These are phyloP conservation scores for Moesziomyces globuligerus DNA, from an alignment of 1,284 basidiomycete genomes.

Conservation along the genomic window DNA sequence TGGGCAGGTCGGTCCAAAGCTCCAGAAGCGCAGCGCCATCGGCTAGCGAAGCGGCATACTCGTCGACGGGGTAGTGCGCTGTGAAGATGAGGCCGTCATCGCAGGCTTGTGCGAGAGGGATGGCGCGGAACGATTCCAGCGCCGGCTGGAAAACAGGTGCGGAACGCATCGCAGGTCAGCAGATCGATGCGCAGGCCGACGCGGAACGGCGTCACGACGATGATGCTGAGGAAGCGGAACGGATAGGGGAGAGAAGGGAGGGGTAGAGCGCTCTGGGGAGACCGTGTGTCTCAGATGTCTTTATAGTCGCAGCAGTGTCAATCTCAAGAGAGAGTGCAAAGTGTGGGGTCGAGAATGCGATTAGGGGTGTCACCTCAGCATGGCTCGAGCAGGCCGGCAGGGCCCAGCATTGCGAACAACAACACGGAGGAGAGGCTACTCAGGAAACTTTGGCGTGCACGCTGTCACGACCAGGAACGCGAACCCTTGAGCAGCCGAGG, in stretches of 20 bases:
- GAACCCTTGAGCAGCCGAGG: background rate
- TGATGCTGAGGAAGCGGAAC: background rate
- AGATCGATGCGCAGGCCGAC: constrained; percentile 1
- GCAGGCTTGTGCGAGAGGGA: constrained; percentile 8
- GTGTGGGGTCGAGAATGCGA: background rate
- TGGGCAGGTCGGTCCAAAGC: constrained; percentile 35
- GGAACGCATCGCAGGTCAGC: constrained; percentile 14
- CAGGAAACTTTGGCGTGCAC: background rate
- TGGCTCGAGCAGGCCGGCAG: background rate
- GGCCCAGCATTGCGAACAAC: background rate
- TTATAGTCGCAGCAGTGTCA: too few relatives aligned
- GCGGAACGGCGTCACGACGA: background rate
- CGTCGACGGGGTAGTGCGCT: constrained; percentile 23
- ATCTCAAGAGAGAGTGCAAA: background rate
- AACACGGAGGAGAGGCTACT: background rate
- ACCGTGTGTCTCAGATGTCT: too few relatives aligned
- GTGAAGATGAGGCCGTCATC: constrained; percentile 24
- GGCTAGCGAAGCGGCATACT: constrained; percentile 23
- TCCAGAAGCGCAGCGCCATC: constrained; percentile 29
- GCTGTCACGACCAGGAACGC: background rate
- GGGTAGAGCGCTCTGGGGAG: too few relatives aligned
- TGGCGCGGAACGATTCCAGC: constrained; percentile 15
- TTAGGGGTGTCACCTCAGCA: too few relatives aligned
- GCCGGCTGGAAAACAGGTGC: constrained; percentile 27
- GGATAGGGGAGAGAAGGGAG: background rate